Evolutionary conservation across 2,329 filamentous ascomycete species (phyloP).

Genomic region (Septoria petroselini): DNA sequence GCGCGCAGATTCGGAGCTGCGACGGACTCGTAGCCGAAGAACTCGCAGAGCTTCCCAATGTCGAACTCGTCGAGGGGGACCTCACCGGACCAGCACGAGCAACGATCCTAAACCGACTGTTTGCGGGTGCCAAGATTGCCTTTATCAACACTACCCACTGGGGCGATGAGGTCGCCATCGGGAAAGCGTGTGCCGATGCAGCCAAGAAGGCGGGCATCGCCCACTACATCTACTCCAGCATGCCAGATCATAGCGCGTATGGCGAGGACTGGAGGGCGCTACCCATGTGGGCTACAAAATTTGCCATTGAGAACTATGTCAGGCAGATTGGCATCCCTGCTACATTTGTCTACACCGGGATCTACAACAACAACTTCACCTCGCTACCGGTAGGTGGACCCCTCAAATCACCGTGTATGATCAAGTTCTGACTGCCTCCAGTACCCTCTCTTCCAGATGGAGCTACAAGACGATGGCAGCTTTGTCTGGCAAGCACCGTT

Average conservation of each 20-base stretch:
- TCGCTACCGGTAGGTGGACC: background rate
- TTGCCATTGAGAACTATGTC: slow-evolving; percentile 88
- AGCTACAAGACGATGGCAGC: slow-evolving; percentile 75
- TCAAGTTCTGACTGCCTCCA: background rate
- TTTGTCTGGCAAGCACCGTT: slow-evolving; percentile 95
- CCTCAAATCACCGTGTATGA: background rate
- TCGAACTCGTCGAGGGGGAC: slow-evolving; percentile 68
- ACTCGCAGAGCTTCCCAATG: slow-evolving; percentile 76
- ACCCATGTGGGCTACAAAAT: slow-evolving; percentile 89
- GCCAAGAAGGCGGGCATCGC: slow-evolving; percentile 80
- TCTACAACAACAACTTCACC: slow-evolving; percentile 74
- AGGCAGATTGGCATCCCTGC: slow-evolving; percentile 76
- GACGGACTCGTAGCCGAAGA: slow-evolving; percentile 87
- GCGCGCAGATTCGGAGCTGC: slow-evolving; percentile 83
- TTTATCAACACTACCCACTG: slow-evolving; percentile 99
- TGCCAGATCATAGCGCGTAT: slow-evolving; percentile 89
- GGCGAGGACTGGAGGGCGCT: slow-evolving; percentile 73
- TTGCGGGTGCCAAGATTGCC: slow-evolving; percentile 78
- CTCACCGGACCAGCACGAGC: slow-evolving; percentile 47
- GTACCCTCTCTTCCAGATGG: slow-evolving; percentile 95
- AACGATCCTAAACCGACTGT: slow-evolving; percentile 44
- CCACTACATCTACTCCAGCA: slow-evolving; percentile 94
- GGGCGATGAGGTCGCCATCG: slow-evolving; percentile 88
- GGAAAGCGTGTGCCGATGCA: slow-evolving; percentile 81
- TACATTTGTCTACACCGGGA: slow-evolving; percentile 93